Conservation (phyloP, 495 filamentous ascomycete genomes). For the Lophium mytilinum region DNA sequence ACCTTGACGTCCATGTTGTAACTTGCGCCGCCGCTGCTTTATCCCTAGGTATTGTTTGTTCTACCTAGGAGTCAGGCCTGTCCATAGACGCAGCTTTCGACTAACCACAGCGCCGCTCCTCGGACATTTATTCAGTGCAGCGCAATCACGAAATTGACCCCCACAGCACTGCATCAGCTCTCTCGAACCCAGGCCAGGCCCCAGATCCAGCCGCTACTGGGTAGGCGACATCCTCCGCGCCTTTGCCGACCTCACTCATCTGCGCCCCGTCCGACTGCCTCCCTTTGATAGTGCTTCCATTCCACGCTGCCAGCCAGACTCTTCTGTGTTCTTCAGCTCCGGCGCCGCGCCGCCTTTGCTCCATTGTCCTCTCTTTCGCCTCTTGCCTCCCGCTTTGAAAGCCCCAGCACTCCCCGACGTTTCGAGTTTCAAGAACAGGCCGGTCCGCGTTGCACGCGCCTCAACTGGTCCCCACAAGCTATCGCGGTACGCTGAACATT, state of each 20-base stretch:
- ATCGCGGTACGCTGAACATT: conserved; percentile 16
- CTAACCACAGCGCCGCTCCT: too few relatives aligned
- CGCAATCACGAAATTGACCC: neutral
- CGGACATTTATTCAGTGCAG: neutral
- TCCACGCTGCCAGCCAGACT: neutral
- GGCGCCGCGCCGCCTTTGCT: neutral
- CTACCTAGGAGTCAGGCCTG: too few relatives aligned
- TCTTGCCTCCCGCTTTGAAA: conserved; percentile 19
- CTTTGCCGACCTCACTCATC: neutral
- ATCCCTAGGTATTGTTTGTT: too few relatives aligned
- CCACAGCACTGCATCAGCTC: neutral
- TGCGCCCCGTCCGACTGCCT: neutral
- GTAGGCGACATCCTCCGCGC: neutral
- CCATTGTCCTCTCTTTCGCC: conserved; percentile 10
- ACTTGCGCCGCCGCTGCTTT: too few relatives aligned
- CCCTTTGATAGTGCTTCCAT: neutral
- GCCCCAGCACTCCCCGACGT: conserved; percentile 14
- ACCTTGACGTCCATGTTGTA: too few relatives aligned
- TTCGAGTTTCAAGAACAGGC: conserved; percentile 23
- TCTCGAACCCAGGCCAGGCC: neutral
- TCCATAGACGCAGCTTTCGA: too few relatives aligned
- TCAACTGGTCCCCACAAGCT: conserved; percentile 13
- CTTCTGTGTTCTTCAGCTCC: neutral
- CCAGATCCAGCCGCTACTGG: neutral
- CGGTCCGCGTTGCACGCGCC: conserved; percentile 17